A percentile compares a stretch with the other conserved stretches of the same genome.
These are phyloP conservation scores for Eutrema heterophyllum DNA, from an alignment of 345 rosid genomes.

Conservation along the genomic window DNA sequence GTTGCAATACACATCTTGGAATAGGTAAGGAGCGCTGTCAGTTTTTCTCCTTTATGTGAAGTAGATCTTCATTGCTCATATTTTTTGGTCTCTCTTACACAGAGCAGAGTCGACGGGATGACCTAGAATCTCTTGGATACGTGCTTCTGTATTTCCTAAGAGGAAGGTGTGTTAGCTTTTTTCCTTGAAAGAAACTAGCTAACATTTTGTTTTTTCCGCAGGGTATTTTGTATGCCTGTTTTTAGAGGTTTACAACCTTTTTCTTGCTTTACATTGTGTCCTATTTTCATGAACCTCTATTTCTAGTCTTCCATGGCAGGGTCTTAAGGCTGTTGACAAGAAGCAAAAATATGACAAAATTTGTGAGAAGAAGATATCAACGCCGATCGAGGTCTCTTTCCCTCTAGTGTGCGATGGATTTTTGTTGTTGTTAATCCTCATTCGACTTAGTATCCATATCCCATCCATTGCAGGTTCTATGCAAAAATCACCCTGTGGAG, in stretches of 20 bases:
- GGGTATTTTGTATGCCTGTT: too few species aligned
- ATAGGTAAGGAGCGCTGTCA: slow-evolving; percentile 53
- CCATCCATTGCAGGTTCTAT: slow-evolving; percentile 48
- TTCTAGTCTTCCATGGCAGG: slow-evolving; percentile 93
- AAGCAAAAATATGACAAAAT: slow-evolving; percentile 88
- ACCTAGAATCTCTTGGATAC: slow-evolving; percentile 73
- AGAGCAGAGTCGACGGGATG: slow-evolving; percentile 87
- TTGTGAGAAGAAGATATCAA: slow-evolving; percentile 80
- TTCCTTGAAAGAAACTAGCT: too few species aligned
- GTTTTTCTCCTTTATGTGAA: not conserved
- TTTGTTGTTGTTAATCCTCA: not conserved
- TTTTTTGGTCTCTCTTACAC: slow-evolving; percentile 3
- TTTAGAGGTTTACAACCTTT: not conserved
- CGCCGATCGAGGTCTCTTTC: slow-evolving; percentile 73
- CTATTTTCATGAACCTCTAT: slow-evolving; percentile 15
- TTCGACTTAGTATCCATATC: not conserved
- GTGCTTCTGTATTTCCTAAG: slow-evolving; percentile 73
- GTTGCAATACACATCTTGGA: slow-evolving; percentile 98
- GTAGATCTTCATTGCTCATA: not conserved
- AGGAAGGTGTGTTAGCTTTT: slow-evolving; percentile 64
- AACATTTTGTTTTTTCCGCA: too few species aligned
- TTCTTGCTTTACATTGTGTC: not conserved
- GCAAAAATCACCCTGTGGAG: slow-evolving; percentile 80
- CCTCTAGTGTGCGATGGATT: not conserved
- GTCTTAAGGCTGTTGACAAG: slow-evolving; percentile 79